phyloP scores from a whole-genome alignment of 345 rosid species.

The Reutealis trisperma region DNA sequence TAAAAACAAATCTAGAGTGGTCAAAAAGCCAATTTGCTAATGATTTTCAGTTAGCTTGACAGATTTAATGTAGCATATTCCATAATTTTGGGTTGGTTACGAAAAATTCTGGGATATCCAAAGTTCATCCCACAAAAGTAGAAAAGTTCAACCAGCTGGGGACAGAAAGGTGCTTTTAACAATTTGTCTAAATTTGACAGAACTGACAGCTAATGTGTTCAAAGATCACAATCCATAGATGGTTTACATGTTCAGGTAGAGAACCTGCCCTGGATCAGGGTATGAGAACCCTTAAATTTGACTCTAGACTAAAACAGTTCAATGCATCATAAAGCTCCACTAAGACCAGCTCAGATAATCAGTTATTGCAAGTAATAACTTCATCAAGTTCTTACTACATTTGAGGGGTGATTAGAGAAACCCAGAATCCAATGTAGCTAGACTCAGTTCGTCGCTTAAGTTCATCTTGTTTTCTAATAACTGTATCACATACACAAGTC shows the following conservation, averaged over 20 bases:
- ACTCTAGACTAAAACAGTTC: background rate
- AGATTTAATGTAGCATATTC: background rate
- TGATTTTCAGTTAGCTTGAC: background rate
- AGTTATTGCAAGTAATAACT: background rate
- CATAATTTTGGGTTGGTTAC: background rate
- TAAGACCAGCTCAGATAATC: background rate
- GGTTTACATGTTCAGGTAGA: background rate
- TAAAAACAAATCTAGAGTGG: background rate
- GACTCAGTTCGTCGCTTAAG: background rate
- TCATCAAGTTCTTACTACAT: background rate
- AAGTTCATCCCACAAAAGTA: background rate
- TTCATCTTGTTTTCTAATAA: background rate
- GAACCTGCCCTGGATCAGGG: background rate
- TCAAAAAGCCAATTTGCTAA: background rate
- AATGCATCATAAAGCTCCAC: background rate
- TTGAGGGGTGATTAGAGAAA: background rate
- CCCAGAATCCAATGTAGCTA: background rate
- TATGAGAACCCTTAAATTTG: background rate
- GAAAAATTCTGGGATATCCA: background rate
- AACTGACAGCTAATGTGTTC: background rate
- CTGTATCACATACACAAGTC: background rate
- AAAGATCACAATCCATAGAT: background rate
- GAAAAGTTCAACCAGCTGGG: background rate
- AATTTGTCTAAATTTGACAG: background rate
- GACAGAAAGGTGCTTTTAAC: background rate